Evolutionary conservation across 768 basidiomycete species (phyloP).

Genomic region (Mycena crocata): DNA sequence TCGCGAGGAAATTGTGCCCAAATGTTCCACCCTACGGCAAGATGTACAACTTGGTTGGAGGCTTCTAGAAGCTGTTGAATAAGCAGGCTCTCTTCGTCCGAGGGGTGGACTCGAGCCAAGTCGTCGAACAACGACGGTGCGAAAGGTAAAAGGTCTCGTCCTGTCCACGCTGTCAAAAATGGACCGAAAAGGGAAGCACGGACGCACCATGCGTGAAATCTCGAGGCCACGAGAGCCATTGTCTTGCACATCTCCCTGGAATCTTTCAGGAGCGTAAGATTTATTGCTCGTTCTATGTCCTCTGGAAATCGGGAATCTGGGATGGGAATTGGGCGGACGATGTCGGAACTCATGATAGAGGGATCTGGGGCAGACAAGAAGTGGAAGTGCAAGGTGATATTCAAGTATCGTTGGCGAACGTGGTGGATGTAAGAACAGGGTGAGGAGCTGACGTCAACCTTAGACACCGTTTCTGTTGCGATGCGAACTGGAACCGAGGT

Average conservation of each 20-base stretch:
- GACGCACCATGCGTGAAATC: conserved; percentile 1
- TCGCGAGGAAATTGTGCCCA: neutral
- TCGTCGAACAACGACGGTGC: neutral
- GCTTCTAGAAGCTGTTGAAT: neutral
- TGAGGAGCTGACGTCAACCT: no score
- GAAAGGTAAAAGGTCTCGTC: neutral
- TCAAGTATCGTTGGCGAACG: no score
- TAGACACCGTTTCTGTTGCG: no score
- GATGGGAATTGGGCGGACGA: no score
- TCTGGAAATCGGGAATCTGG: neutral
- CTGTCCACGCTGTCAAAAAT: no score
- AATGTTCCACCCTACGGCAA: conserved; percentile 8
- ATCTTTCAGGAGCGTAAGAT: neutral
- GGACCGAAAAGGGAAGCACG: no score
- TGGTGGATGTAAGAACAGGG: no score
- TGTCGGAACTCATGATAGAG: no score
- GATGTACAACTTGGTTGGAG: neutral
- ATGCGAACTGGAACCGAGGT: no score
- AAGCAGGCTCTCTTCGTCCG: neutral
- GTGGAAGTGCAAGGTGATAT: no score
- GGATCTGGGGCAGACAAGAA: no score
- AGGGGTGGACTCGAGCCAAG: neutral
- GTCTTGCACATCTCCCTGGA: conserved; percentile 4
- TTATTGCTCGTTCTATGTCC: conserved; percentile 7
- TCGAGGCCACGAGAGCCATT: conserved; percentile 8